Base-by-base conservation (phyloP, 1,284 basidiomycete species). In the Cryptococcus sp. region DNA sequence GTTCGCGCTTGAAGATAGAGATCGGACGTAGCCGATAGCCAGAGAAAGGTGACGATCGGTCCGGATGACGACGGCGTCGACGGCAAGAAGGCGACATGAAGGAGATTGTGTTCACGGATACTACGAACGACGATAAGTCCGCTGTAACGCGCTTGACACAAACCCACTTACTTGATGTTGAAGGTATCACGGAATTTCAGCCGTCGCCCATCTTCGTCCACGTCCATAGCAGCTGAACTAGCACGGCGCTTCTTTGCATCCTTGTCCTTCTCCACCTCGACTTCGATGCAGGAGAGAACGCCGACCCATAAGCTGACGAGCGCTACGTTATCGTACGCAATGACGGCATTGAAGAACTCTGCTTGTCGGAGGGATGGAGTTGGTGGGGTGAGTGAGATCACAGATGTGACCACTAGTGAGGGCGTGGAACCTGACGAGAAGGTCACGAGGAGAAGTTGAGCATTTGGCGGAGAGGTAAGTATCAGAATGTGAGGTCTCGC, bases 101-200 rank as follows among this genome's bases (percentile, higher is more conserved):
- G 80, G 3, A 94, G 78, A 66, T 87, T 91, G 56, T 89, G 78
- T 68, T 93, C 90, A 6, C 85, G 83, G 41, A 91, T 72, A 53
- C 90, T 93, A 49, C 16, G 22, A 50, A 47, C 17, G 51, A 45
- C 35, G 17, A 35, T 51, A 30, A 35, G 10, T 19, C 23, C 19
- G 15, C 16, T 8, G 27, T 17, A 42, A 10, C 11, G n/a, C 3
- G 2, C 10, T 16, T 19, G 2, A 20, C 19, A n/a, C 0, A 1
- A 8, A 16, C 23, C 25, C 7, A 70, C 77, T 62, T 47, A 79
- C 79, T 77, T 78, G 62, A 80, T 70, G 49, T 79, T 78, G 57
- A 66, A 75, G 30, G 67, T 71, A 20, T 67, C 67, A 57, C 60
- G 68, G 61, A 80, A 69, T 11, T 61, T 64, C 6, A 80, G 52